A percentile compares a stretch with the other conserved stretches of the same genome.
Conservation (phyloP, 805 yeast species). For the Yarrowia sp. region DNA sequence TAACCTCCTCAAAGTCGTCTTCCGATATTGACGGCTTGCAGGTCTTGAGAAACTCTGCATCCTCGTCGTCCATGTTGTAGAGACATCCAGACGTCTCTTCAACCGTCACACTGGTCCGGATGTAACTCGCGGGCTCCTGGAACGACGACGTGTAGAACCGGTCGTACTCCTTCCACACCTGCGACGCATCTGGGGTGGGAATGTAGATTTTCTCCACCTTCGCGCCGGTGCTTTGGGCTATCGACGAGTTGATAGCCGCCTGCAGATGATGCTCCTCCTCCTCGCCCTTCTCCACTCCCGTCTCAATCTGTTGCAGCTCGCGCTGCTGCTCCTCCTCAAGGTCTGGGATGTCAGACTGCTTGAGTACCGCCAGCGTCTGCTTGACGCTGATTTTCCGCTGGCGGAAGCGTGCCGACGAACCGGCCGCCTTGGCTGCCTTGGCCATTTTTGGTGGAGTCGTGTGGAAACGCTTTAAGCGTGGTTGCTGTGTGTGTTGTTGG, state of each 20-base stretch:
- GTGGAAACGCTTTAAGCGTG: slow-evolving; percentile 5
- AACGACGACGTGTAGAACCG: slow-evolving; percentile 68
- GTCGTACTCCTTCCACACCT: slow-evolving; percentile 69
- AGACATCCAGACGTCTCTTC: slow-evolving; percentile 87
- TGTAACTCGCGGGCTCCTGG: slow-evolving; percentile 70
- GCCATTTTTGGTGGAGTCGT: slow-evolving; percentile 21
- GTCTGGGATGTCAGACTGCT: slow-evolving; percentile 77
- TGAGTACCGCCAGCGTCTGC: slow-evolving; percentile 72
- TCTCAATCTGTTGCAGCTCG: slow-evolving; percentile 83
- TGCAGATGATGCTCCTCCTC: slow-evolving; percentile 96
- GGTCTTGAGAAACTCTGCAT: slow-evolving; percentile 60
- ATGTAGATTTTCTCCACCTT: slow-evolving; percentile 63
- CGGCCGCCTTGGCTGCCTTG: slow-evolving; percentile 40
- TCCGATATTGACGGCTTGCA: slow-evolving; percentile 52
- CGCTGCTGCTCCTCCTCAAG: slow-evolving; percentile 76
- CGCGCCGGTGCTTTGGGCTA: slow-evolving; percentile 52
- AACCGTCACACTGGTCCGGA: slow-evolving; percentile 90
- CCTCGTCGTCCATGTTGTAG: slow-evolving; percentile 87
- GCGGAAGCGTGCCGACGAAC: slow-evolving; percentile 64
- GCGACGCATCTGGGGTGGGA: slow-evolving; percentile 95
- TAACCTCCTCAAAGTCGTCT: slow-evolving; percentile 78
- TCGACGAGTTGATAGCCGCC: slow-evolving; percentile 79
- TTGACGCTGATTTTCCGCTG: slow-evolving; percentile 93
- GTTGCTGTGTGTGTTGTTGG: slow-evolving; percentile 12
- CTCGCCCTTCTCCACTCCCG: slow-evolving; percentile 97